phyloP scores from a whole-genome alignment of 164 flowering plant species.

The Tetracentron sinense region DNA sequence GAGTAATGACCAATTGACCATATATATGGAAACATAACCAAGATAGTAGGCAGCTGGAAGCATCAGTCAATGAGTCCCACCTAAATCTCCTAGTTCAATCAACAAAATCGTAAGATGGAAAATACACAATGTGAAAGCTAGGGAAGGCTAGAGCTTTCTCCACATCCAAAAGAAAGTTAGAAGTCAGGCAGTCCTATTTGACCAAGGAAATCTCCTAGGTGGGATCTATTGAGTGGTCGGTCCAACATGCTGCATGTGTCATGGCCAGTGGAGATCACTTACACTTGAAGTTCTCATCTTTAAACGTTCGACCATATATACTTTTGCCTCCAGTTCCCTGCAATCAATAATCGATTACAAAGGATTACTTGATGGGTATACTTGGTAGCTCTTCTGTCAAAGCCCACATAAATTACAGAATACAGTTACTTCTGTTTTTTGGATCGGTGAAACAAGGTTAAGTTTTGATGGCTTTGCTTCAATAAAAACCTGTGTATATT shows the following conservation, averaged over 20 bases:
- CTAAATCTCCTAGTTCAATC: not conserved
- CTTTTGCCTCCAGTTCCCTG: slow-evolving; percentile 99
- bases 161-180: not conserved
- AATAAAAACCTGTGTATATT: no score
- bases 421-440: no score
- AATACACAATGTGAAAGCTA: no score
- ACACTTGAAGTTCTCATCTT: slow-evolving; percentile 96
- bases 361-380: not conserved
- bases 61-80: not conserved
- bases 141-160: no score
- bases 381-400: not conserved
- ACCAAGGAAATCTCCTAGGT: not conserved
- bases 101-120: no score
- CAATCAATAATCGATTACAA: slow-evolving; percentile 15
- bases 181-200: not conserved
- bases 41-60: not conserved
- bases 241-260: not conserved
- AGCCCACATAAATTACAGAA: not conserved
- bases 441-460: no score
- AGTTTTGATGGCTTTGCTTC: no score
- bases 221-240: not conserved
- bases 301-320: slow-evolving; percentile 94
- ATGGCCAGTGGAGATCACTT: slow-evolving; percentile 25
- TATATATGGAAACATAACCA: not conserved
- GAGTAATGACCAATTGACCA: no score